phyloP scores from a whole-genome alignment of 345 rosid species.

The Pistacia integerrima region DNA sequence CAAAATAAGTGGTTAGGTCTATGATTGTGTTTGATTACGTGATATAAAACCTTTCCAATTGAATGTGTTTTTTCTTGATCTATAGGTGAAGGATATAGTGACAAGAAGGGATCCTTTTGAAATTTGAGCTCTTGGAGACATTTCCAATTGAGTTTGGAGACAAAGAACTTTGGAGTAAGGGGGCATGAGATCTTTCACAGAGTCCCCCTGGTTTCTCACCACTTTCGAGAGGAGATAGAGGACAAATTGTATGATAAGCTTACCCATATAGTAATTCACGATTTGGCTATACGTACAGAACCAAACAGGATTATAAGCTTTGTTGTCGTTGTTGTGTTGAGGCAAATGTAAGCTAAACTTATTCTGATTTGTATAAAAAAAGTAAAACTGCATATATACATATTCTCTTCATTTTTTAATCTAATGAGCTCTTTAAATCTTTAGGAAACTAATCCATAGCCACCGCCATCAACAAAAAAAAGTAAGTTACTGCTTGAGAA shows the following conservation, averaged over 20 bases:
- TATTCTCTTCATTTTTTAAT: no score
- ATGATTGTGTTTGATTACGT: no score
- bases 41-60: no score
- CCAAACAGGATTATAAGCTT: conserved; percentile 2
- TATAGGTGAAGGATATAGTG: no score
- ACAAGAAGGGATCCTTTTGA: no score
- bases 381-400: not conserved
- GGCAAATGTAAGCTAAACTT: not conserved
- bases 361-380: no score
- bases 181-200: conserved; percentile 16
- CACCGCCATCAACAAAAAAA: no score
- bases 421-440: no score
- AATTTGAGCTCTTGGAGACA: conserved; percentile 12
- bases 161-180: not conserved
- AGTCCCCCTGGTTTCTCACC: conserved; percentile 15
- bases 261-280: not conserved
- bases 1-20: no score
- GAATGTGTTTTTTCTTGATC: no score
- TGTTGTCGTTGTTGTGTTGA: not conserved
- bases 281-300: not conserved
- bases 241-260: conserved; percentile 22
- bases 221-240: conserved; percentile 13
- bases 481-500: not conserved
- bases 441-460: no score
- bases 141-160: conserved; percentile 9